phyloP scores from a whole-genome alignment of 306 rosid genomes.

The Mimosa bimucronata region DNA sequence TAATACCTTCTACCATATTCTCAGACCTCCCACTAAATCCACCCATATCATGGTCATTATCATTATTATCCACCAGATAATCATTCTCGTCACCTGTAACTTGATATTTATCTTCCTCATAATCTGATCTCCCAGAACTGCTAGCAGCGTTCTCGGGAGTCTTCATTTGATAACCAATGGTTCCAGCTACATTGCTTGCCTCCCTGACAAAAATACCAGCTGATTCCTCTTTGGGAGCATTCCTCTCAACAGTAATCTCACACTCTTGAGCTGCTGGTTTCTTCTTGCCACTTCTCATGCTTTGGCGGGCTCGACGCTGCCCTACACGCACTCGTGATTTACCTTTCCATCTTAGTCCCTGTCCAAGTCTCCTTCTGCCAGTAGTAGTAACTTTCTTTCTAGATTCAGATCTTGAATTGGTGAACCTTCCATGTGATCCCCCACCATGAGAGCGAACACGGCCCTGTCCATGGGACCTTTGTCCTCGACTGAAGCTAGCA shows the following conservation, averaged over 20 bases:
- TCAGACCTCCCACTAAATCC: conserved; percentile 47
- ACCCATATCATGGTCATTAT: conserved; percentile 28
- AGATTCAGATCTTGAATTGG: conserved; percentile 41
- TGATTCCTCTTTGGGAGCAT: conserved; percentile 20
- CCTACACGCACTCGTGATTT: conserved; percentile 43
- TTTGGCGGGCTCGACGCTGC: conserved; percentile 48
- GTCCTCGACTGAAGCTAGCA: conserved; percentile 46
- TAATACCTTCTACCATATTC: conserved; percentile 35
- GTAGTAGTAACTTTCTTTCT: conserved; percentile 42
- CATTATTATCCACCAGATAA: conserved; percentile 42
- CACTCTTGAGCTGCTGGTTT: conserved; percentile 44
- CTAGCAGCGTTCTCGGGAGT: conserved; percentile 42
- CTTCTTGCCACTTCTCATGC: conserved; percentile 53
- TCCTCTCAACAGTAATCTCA: conserved; percentile 26
- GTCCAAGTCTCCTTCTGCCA: conserved; percentile 44
- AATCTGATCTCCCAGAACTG: conserved; percentile 50
- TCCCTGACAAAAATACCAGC: conserved; percentile 8
- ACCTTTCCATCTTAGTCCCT: conserved; percentile 59
- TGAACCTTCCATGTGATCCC: conserved; percentile 43
- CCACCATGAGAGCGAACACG: conserved; percentile 40
- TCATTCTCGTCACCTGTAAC: conserved; percentile 47
- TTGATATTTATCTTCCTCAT: conserved; percentile 47
- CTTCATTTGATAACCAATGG: conserved; percentile 31
- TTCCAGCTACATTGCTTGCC: conserved; percentile 39
- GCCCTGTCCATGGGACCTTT: conserved; percentile 40